Conservation (phyloP, 768 basidiomycete species). For the Boletus tomentosulus region DNA sequence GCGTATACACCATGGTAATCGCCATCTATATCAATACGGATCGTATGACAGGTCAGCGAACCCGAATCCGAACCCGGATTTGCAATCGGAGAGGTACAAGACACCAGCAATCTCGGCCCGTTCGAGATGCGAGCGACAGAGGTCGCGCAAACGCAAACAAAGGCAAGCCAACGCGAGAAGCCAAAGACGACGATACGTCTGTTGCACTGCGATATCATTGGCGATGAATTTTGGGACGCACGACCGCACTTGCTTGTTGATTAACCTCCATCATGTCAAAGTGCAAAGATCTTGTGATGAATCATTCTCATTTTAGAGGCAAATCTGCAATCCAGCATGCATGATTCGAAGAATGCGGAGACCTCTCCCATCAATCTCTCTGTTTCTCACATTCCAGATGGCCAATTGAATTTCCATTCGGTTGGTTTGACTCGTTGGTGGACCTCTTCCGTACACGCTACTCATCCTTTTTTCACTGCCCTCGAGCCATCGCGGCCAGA, state of each 20-base stretch:
- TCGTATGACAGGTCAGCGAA: conserved; percentile 6
- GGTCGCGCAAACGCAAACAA: conserved; percentile 14
- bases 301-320: background rate
- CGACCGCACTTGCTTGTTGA: conserved; percentile 50
- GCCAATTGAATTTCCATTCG: background rate
- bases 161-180: conserved; percentile 33
- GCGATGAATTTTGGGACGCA: conserved; percentile 72
- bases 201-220: conserved; percentile 81
- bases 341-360: background rate
- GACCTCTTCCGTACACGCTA: too few species aligned
- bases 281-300: background rate
- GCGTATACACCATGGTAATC: background rate
- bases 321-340: background rate
- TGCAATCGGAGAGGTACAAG: background rate
- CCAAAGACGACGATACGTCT: conserved; percentile 48
- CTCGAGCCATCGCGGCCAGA: too few species aligned
- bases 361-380: background rate
- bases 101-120: background rate
- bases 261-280: conserved; percentile 14
- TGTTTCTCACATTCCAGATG: background rate
- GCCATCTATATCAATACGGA: background rate
- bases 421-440: too few species aligned
- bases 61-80: background rate
- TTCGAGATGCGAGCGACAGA: background rate
- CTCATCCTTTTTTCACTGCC: too few species aligned